Base-by-base conservation (phyloP, 345 rosid species). In the Euphorbia tirucalli region DNA sequence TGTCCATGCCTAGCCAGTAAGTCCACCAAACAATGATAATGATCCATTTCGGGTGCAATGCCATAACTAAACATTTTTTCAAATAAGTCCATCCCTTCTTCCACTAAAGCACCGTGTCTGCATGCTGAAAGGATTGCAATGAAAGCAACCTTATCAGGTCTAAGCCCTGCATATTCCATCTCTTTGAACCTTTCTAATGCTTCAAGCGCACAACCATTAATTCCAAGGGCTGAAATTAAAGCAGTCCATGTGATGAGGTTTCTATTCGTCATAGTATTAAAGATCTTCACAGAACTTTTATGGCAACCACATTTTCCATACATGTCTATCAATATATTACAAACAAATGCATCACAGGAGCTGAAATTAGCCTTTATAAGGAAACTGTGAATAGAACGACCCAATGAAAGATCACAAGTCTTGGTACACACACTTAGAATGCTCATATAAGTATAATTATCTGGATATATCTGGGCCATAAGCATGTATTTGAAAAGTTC, bases 241-340 rank as follows among this genome's bases (percentile, higher is more conserved):
- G 86, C 70, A 5, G 98, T 94, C 98, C 97, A 94, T 57, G 98
- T 85, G 73, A 93, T 77, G 71, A 85, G 64, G 64, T 88, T 93
- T 78, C 82, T 87, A 54, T 84, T 82, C 9, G 72, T 69, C 80
- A 85, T 75, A 66, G 70, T 71, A 43, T 82, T 76, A 43, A 91
- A 91, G 65, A 83, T 71, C 77, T 85, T 83, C 44, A 81, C 49
- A 21, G 85, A 80, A 74, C 87, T 85, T 66, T 50, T 48, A 15
- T 81, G 68, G 83, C 79, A 78, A 56, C 96, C 98, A 71, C 96
- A 92, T 82, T 92, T 92, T 77, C 97, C 96, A 76, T 94, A 90
- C 97, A 94, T 90, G 83, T 89, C 90, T 79, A 94, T 84, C 74
- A 94, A 77, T 24, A 87, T 61, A 75, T 94, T 92, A 81, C 83